Conservation (phyloP, 768 basidiomycete species). For the Pleurotus tuoliensis region DNA sequence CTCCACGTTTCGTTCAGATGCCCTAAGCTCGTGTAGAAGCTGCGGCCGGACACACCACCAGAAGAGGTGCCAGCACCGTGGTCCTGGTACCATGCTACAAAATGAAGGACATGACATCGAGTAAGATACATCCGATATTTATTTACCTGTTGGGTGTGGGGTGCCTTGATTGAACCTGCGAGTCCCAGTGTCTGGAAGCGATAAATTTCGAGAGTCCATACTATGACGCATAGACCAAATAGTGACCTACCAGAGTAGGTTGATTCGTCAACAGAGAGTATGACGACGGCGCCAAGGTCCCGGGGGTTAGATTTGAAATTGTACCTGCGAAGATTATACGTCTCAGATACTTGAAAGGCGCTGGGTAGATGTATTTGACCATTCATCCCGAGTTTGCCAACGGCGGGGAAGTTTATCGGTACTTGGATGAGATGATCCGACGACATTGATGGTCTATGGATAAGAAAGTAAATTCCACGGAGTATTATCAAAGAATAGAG, state of each 20-base stretch:
- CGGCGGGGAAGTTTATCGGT: slow-evolving; percentile 46
- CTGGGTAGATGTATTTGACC: slow-evolving; percentile 32
- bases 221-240: background rate
- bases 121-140: background rate
- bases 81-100: slow-evolving; percentile 80
- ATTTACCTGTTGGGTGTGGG: slow-evolving; percentile 74
- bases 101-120: background rate
- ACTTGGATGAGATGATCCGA: slow-evolving; percentile 58
- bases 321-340: slow-evolving; percentile 38
- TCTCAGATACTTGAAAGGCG: background rate
- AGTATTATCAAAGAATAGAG: background rate
- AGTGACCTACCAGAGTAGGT: slow-evolving; percentile 47
- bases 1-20: slow-evolving; percentile 79
- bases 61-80: slow-evolving; percentile 60
- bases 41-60: slow-evolving; percentile 56
- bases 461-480: slow-evolving; percentile 13
- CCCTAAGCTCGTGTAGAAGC: slow-evolving; percentile 82
- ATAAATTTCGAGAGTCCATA: too few relatives aligned
- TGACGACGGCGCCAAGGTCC: slow-evolving; percentile 52
- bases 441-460: slow-evolving; percentile 51
- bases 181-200: slow-evolving; percentile 35
- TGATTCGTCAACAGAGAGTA: slow-evolving; percentile 63
- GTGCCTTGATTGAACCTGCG: slow-evolving; percentile 61
- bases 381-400: slow-evolving; percentile 58
- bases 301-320: slow-evolving; percentile 74